These are phyloP conservation scores for Curvularia verruculosa DNA, from an alignment of 2,329 filamentous ascomycete genomes.

Conservation along the genomic window DNA sequence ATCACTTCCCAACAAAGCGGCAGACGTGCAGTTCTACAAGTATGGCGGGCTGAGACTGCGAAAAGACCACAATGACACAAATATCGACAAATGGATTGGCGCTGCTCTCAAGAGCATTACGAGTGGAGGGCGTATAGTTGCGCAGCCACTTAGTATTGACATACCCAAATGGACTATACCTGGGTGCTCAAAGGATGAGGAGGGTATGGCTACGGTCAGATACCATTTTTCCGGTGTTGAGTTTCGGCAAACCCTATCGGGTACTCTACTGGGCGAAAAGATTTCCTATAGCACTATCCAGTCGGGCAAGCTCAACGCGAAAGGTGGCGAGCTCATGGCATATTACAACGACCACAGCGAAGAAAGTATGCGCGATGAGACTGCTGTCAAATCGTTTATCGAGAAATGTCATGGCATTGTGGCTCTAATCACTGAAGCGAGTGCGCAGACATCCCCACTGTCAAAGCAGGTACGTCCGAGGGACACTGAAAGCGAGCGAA, in stretches of 20 bases:
- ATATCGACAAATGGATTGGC: slow-evolving; percentile 26
- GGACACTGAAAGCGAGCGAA: slow-evolving; percentile 23
- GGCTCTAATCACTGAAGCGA: slow-evolving; percentile 29
- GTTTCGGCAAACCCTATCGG: slow-evolving; percentile 34
- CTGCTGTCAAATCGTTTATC: slow-evolving; percentile 25
- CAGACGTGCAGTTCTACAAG: slow-evolving; percentile 38
- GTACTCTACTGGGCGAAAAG: slow-evolving; percentile 15
- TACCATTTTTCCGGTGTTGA: slow-evolving; percentile 42
- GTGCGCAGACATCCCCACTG: slow-evolving; percentile 21
- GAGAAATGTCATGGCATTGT: slow-evolving; percentile 26
- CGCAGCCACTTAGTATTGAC: slow-evolving; percentile 33
- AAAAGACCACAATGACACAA: slow-evolving; percentile 14
- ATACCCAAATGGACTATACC: slow-evolving; percentile 41
- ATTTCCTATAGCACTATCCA: slow-evolving; percentile 33
- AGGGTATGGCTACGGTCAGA: slow-evolving; percentile 20
- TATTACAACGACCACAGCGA: slow-evolving; percentile 15
- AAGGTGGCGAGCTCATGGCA: slow-evolving; percentile 27
- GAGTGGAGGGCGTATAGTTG: slow-evolving; percentile 37
- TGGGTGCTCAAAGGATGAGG: slow-evolving; percentile 16
- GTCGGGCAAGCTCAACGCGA: slow-evolving; percentile 38
- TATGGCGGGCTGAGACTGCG: slow-evolving; percentile 24
- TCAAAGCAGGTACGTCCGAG: slow-evolving; percentile 19
- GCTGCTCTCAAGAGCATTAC: slow-evolving; percentile 32
- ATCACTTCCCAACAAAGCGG: slow-evolving; percentile 37
- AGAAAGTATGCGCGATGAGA: slow-evolving; percentile 10